Conservation (phyloP, 768 basidiomycete genomes). For the Auriscalpium vulgare region DNA sequence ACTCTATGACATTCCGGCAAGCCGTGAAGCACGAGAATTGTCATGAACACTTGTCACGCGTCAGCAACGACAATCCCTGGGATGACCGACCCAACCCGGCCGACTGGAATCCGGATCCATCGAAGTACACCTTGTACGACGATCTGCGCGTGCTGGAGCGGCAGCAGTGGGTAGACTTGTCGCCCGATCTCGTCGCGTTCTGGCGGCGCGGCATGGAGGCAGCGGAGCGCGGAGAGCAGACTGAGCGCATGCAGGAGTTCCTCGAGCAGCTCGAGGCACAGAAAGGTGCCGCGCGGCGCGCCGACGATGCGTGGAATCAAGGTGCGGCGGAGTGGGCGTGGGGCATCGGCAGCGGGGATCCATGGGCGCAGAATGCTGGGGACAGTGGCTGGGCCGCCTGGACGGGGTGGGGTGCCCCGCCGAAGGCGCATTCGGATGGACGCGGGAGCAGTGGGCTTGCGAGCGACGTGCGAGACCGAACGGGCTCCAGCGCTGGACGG, state of each 20-base stretch:
- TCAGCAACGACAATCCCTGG: constrained; percentile 1
- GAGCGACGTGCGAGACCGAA: constrained; percentile 7
- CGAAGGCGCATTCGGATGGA: not conserved
- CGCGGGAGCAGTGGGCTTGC: constrained; percentile 7
- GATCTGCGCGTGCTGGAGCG: constrained; percentile 8
- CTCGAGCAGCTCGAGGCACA: constrained; percentile 10
- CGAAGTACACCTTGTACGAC: not conserved
- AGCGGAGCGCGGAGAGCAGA: constrained; percentile 13
- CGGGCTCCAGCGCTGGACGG: not conserved
- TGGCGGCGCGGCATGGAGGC: constrained; percentile 12
- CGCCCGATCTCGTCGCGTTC: constrained; percentile 8
- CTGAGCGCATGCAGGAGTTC: constrained; percentile 12
- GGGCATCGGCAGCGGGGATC: constrained; percentile 7
- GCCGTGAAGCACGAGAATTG: constrained; percentile 27
- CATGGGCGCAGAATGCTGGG: not conserved
- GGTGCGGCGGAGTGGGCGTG: constrained; percentile 7
- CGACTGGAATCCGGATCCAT: not conserved
- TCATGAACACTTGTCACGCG: constrained; percentile 15
- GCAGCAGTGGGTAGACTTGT: constrained; percentile 10
- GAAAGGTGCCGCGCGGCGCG: not conserved
- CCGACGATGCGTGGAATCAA: not conserved
- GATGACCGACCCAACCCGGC: not conserved
- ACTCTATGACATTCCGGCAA: constrained; percentile 20
- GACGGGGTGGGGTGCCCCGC: not conserved
- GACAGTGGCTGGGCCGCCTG: not conserved